These are phyloP conservation scores for Microbotryomycetes sp. DNA, from an alignment of 1,284 basidiomycete genomes.

Conservation along the genomic window DNA sequence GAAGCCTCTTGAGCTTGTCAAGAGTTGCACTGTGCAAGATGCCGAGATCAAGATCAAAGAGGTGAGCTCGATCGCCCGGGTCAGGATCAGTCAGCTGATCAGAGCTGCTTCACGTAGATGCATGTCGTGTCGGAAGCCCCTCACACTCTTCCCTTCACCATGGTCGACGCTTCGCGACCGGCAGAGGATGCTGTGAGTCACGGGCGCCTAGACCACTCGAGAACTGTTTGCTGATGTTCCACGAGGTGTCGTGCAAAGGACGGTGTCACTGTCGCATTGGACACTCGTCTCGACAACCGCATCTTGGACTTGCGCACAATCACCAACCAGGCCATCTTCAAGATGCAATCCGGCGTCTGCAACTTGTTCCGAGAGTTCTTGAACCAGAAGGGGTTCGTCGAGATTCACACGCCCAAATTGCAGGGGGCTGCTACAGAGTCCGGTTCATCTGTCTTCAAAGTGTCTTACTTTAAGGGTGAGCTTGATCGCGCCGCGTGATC, in stretches of 20 bases:
- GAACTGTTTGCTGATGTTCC: constrained; percentile 15
- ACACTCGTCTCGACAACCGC: constrained; percentile 92
- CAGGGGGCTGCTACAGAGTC: constrained; percentile 96
- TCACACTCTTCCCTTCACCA: constrained; percentile 70
- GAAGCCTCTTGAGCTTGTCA: constrained; percentile 78
- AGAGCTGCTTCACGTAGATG: constrained; percentile 50
- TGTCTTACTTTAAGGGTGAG: constrained; percentile 91
- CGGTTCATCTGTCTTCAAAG: constrained; percentile 95
- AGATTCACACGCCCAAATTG: constrained; percentile 97
- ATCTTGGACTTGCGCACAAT: constrained; percentile 90
- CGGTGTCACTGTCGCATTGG: constrained; percentile 58
- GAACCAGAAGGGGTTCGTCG: constrained; percentile 68
- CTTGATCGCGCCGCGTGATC: constrained; percentile 4
- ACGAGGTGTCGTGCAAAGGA: constrained; percentile 4
- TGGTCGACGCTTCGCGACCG: constrained; percentile 70
- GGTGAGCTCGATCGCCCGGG: constrained; percentile 46
- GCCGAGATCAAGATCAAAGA: constrained; percentile 82
- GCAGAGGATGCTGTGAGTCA: constrained; percentile 11
- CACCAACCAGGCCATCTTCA: constrained; percentile 96
- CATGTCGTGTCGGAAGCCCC: constrained; percentile 72
- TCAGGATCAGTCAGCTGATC: background rate
- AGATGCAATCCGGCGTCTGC: constrained; percentile 79
- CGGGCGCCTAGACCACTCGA: background rate
- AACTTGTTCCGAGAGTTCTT: constrained; percentile 84
- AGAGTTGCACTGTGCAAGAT: constrained; percentile 80